Base-by-base conservation (phyloP, 345 rosid genomes). In the Camelina hispida region DNA sequence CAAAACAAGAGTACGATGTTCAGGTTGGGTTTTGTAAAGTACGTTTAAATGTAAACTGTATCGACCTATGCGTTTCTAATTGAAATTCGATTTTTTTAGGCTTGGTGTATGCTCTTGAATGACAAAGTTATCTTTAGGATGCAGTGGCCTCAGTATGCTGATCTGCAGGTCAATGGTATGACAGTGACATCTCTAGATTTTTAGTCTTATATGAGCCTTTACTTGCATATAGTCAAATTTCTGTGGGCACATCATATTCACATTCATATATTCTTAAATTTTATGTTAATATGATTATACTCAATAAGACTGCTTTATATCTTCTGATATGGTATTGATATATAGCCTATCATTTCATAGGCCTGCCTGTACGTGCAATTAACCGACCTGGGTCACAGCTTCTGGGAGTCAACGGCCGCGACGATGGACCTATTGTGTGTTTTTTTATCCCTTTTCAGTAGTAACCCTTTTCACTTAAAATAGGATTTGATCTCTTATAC, bases 31-130 rank as follows among this genome's bases (percentile, higher is more conserved):
- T 37, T 55, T 50, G 16, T 61, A 42, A 32, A 65, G 47, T 20
- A 67, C 11, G 32, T 64, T 46, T 20, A 38, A 50, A 65, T 58
- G 40, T 30, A 38, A 28, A 25, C 13, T 48, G 42, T 47, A 40
- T 44, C 38, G 35, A 32, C 38, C 9, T 43, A 16, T 43, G 51
- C 42, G 46, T 53, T 54, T 61, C 61, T 81, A 48, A 82, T 68
- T 12, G 66, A 55, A 40, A 55, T 46, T 78, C 74, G 57, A 13
- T 72, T 35, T 67, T 11, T 68, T 25, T 48, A 93, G 98, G 96
- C 92, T 16, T 96, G 99, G 99, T 96, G 99, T 79, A 91, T 96
- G 97, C 99, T 96, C 80, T 80, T 96, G 79, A 96, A 93, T 79
- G 98, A 96, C 82, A 93, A 91, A 83, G 99, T 96, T 69, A 76